phyloP scores from a whole-genome alignment of 1,284 basidiomycete species.

The Tilletia caries region DNA sequence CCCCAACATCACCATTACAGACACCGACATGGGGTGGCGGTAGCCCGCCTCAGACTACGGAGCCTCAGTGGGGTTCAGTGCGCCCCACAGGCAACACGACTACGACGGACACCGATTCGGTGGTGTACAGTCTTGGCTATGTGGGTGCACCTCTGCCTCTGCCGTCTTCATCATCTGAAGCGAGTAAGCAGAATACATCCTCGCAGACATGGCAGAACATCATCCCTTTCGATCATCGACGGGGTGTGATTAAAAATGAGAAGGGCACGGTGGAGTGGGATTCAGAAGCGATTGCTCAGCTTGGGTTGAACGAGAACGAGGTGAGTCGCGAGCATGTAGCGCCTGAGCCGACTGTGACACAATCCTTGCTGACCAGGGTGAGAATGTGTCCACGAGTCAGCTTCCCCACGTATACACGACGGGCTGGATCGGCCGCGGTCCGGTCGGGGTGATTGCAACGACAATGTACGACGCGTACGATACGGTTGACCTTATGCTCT shows the following conservation, averaged over 20 bases:
- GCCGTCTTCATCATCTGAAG: not conserved
- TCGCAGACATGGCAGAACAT: not conserved
- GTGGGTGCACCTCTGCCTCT: slow-evolving; percentile 63
- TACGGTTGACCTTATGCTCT: slow-evolving; percentile 68
- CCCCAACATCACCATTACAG: not conserved
- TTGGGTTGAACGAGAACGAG: not conserved
- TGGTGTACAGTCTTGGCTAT: slow-evolving; percentile 86
- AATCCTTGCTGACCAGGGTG: not conserved
- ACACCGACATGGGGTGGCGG: slow-evolving; percentile 16
- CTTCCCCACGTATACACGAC: slow-evolving; percentile 76
- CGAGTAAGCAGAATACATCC: not conserved
- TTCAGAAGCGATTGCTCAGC: not conserved
- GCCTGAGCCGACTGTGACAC: not conserved
- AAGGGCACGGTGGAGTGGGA: not conserved
- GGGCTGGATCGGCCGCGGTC: slow-evolving; percentile 90
- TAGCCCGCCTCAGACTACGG: not conserved
- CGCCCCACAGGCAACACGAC: slow-evolving; percentile 62
- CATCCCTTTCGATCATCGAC: slow-evolving; percentile 2
- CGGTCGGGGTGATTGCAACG: slow-evolving; percentile 83
- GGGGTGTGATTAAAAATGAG: slow-evolving; percentile 24
- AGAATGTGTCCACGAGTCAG: slow-evolving; percentile 18
- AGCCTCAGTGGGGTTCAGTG: slow-evolving; percentile 25
- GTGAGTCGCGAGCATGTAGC: not conserved
- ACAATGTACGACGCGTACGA: slow-evolving; percentile 91
- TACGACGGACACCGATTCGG: slow-evolving; percentile 67